Evolutionary conservation across 139 green algal species (phyloP).

Genomic region (Coelastrella sp.): DNA sequence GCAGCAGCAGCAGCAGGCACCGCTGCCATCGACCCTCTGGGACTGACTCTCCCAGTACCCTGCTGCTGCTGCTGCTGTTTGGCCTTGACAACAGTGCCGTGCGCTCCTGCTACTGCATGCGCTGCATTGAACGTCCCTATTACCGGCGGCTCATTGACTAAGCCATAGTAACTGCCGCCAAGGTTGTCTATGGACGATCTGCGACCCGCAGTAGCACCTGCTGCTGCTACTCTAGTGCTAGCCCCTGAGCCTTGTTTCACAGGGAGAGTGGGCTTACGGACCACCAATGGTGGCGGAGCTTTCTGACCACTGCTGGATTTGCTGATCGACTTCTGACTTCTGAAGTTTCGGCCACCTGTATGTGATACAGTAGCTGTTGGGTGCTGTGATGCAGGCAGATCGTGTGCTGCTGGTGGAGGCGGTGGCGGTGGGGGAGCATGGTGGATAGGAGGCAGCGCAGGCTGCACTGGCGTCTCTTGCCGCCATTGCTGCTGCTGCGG

Average conservation of each 20-base stretch:
- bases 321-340: neutral
- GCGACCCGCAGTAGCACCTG: constrained; percentile 15
- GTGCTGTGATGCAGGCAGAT: neutral
- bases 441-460: neutral
- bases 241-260: neutral
- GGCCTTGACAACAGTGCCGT: neutral
- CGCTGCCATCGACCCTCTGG: neutral
- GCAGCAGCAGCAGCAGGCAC: neutral
- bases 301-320: neutral
- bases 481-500: neutral
- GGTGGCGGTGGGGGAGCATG: no score
- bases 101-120: neutral
- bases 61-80: neutral
- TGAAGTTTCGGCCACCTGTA: no score
- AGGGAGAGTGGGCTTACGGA: neutral
- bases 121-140: constrained; percentile 17
- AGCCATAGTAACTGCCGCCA: neutral
- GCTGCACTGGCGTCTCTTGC: neutral
- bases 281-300: neutral
- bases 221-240: constrained; percentile 26
- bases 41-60: neutral
- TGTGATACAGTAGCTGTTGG: no score
- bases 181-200: neutral
- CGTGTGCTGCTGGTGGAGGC: no score
- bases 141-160: neutral